A percentile compares a stretch with the other conserved stretches of the same genome.
Evolutionary conservation across 768 basidiomycete species (phyloP).

Genomic region (Tulasnella sp.): DNA sequence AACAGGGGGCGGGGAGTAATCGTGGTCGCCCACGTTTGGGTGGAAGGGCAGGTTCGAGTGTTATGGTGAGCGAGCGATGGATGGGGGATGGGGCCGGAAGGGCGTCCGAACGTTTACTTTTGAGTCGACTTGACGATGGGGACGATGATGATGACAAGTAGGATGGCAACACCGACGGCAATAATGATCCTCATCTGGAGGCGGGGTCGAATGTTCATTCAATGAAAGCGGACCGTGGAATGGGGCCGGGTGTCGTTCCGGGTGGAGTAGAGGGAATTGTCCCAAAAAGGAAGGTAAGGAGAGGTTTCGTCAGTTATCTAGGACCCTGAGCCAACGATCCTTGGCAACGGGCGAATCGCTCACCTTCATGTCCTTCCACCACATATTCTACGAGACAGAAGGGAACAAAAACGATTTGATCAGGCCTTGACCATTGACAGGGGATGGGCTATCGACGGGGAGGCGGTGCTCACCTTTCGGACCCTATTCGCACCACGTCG

Average conservation of each 20-base stretch:
- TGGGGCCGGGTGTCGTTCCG: neutral
- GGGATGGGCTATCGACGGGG: neutral
- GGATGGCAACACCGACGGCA: slow-evolving; percentile 78
- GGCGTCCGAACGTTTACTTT: slow-evolving; percentile 31
- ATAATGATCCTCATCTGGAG: slow-evolving; percentile 94
- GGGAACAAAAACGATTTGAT: slow-evolving; percentile 5
- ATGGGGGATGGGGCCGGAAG: neutral
- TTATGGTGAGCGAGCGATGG: neutral
- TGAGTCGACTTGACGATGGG: slow-evolving; percentile 85
- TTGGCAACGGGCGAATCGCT: slow-evolving; percentile 30
- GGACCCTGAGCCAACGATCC: neutral
- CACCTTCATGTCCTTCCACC: slow-evolving; percentile 99
- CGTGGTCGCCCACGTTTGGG: neutral
- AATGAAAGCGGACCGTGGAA: neutral
- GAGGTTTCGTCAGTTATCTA: neutral
- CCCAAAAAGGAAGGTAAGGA: slow-evolving; percentile 2
- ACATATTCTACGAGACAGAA: slow-evolving; percentile 67
- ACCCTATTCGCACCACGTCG: slow-evolving; percentile 95
- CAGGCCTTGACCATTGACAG: neutral
- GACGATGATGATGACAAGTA: slow-evolving; percentile 93
- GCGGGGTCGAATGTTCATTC: neutral
- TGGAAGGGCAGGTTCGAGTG: neutral
- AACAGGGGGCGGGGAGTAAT: neutral
- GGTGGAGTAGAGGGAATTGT: neutral
- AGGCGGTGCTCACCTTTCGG: slow-evolving; percentile 67